Evolutionary conservation across 2,329 filamentous ascomycete genomes (phyloP).

Genomic region (Sporothrix schenckii): DNA sequence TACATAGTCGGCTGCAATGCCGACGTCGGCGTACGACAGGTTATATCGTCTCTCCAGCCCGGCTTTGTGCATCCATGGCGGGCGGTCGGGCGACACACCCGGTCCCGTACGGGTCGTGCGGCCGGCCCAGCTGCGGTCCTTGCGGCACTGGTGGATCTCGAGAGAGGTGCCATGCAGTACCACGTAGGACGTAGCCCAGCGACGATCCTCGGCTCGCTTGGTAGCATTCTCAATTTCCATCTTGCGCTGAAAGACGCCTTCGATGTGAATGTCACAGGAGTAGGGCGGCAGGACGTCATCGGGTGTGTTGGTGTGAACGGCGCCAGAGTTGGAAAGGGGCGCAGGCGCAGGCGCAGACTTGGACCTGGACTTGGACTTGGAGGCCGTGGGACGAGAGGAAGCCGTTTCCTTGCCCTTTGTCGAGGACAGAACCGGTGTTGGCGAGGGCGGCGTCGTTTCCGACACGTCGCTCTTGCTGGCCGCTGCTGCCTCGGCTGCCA

Average conservation of each 20-base stretch:
- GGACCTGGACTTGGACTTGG: neutral
- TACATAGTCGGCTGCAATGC: conserved; percentile 71
- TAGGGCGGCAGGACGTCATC: conserved; percentile 59
- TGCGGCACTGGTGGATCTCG: conserved; percentile 65
- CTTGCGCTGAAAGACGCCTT: conserved; percentile 64
- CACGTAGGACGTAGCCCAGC: conserved; percentile 66
- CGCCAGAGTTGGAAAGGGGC: neutral
- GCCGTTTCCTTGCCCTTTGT: conserved; percentile 32
- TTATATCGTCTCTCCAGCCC: conserved; percentile 68
- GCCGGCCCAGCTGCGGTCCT: conserved; percentile 54
- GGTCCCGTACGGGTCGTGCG: conserved; percentile 53
- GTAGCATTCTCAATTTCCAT: conserved; percentile 68
- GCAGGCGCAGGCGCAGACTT: neutral
- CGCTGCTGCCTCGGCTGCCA: neutral
- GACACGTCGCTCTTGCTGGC: neutral
- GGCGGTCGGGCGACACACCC: conserved; percentile 54
- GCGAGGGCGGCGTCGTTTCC: conserved; percentile 17
- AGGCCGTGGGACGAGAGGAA: neutral
- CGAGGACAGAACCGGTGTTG: neutral
- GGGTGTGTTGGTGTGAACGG: neutral
- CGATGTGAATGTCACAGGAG: conserved; percentile 58
- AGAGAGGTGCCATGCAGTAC: conserved; percentile 70
- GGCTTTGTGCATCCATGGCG: conserved; percentile 56
- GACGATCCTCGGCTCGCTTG: conserved; percentile 62
- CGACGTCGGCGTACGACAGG: conserved; percentile 73